These are phyloP conservation scores for Colletotrichum brevisporum DNA, from an alignment of 2,329 filamentous ascomycete genomes.

Conservation along the genomic window DNA sequence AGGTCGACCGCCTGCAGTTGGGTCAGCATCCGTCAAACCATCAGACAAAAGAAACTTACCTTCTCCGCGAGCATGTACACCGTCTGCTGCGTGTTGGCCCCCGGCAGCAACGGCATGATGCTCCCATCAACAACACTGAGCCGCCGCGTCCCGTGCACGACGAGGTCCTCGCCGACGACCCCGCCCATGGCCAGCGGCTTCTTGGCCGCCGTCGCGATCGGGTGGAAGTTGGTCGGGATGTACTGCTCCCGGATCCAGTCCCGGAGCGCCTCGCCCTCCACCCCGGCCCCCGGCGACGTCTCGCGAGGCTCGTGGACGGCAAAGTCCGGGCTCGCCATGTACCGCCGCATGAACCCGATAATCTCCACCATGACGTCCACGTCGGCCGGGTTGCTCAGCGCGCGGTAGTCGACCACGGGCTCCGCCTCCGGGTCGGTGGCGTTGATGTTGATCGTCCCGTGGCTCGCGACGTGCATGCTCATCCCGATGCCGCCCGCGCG, in stretches of 20 bases:
- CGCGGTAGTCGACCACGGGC: constrained; percentile 46
- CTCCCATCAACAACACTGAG: constrained; percentile 42
- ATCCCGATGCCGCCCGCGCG: constrained; percentile 43
- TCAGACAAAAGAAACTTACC: background rate
- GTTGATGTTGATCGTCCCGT: constrained; percentile 44
- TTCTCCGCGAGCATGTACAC: constrained; percentile 43
- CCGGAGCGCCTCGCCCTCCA: constrained; percentile 36
- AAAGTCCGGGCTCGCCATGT: constrained; percentile 40
- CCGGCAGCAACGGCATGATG: constrained; percentile 42
- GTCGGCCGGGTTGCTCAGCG: constrained; percentile 45
- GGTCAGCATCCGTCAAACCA: no score
- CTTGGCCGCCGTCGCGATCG: constrained; percentile 43
- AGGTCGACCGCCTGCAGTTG: background rate
- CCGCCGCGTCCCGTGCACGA: constrained; percentile 39
- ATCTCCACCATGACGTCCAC: constrained; percentile 44
- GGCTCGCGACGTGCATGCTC: constrained; percentile 44
- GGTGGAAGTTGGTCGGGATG: constrained; percentile 43
- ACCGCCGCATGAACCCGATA: constrained; percentile 46
- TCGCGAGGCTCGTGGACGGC: constrained; percentile 41
- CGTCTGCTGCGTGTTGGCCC: constrained; percentile 44
- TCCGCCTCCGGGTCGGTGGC: constrained; percentile 39
- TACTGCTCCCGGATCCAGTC: constrained; percentile 32
- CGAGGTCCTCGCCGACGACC: constrained; percentile 41
- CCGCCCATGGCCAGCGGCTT: constrained; percentile 42
- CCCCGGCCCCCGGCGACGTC: constrained; percentile 36